Evolutionary conservation across 2,329 filamentous ascomycete species (phyloP).

Genomic region (Mollisiaceae sp.): DNA sequence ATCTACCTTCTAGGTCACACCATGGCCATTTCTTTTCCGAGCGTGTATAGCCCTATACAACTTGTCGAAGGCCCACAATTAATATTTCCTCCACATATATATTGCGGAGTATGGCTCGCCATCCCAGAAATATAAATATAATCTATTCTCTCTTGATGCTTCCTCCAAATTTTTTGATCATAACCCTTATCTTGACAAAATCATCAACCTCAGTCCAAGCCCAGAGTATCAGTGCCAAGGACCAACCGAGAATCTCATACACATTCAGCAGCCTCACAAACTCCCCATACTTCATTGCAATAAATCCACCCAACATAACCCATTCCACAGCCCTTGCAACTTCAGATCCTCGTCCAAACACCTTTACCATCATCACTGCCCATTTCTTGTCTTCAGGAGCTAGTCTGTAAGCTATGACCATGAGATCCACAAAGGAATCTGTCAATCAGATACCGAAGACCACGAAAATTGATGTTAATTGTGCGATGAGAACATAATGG

Average conservation of each 20-base stretch:
- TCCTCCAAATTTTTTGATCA: not conserved
- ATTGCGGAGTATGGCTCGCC: no score
- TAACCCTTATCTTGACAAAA: not conserved
- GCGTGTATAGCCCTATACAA: no score
- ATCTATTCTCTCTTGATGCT: not conserved
- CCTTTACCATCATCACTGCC: not conserved
- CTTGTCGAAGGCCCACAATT: no score
- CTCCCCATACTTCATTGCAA: not conserved
- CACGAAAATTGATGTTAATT: not conserved
- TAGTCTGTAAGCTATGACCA: not conserved
- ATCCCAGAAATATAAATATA: not conserved
- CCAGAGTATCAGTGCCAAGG: not conserved
- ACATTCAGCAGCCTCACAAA: not conserved
- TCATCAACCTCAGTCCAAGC: not conserved
- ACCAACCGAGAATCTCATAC: not conserved
- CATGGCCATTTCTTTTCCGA: no score
- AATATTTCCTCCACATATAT: not conserved
- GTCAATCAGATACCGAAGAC: not conserved
- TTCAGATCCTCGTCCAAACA: not conserved
- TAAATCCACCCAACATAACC: not conserved
- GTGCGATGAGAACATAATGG: not conserved
- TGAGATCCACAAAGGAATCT: constrained; percentile 5
- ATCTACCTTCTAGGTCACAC: no score
- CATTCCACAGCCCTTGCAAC: not conserved
- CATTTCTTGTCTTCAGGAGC: not conserved